phyloP scores from a whole-genome alignment of 148 eudicot species.

The Bassia scoparia region DNA sequence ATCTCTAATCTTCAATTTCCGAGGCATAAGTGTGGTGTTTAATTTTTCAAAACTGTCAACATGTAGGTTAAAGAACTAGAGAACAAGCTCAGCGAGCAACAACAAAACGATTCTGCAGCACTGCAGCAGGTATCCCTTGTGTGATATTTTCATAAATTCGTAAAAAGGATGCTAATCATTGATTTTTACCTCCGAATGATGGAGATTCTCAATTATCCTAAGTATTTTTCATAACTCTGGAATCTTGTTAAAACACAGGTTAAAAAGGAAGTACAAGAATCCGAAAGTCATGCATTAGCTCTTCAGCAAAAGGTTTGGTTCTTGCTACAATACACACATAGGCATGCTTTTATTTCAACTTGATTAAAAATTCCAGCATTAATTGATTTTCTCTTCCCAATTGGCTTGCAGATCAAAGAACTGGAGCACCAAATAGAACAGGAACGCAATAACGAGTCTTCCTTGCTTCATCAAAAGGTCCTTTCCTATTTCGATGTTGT shows the following conservation, averaged over 20 bases:
- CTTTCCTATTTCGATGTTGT: background rate
- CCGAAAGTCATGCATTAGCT: constrained; percentile 38
- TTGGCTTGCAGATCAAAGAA: constrained; percentile 53
- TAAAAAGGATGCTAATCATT: too few species aligned
- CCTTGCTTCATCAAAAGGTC: constrained; percentile 64
- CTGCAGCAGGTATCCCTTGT: constrained; percentile 40
- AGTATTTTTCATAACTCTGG: background rate
- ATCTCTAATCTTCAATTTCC: background rate
- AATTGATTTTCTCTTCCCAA: background rate
- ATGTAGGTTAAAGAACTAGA: constrained; percentile 71
- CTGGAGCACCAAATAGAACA: constrained; percentile 57
- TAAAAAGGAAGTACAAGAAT: constrained; percentile 57
- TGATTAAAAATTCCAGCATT: background rate
- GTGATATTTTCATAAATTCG: background rate
- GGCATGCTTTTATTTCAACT: background rate
- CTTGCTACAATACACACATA: background rate
- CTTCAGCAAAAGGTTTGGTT: constrained; percentile 66
- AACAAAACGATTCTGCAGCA: constrained; percentile 47
- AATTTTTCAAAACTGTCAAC: constrained; percentile 4
- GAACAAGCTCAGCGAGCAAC: constrained; percentile 56
- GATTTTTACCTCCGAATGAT: background rate
- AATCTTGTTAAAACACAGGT: constrained; percentile 47
- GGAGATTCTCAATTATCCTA: background rate
- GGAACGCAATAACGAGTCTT: constrained; percentile 41
- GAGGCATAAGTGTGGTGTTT: background rate